Conservation (phyloP, 1,284 basidiomycete species). For the Ganoderma multipileum region DNA sequence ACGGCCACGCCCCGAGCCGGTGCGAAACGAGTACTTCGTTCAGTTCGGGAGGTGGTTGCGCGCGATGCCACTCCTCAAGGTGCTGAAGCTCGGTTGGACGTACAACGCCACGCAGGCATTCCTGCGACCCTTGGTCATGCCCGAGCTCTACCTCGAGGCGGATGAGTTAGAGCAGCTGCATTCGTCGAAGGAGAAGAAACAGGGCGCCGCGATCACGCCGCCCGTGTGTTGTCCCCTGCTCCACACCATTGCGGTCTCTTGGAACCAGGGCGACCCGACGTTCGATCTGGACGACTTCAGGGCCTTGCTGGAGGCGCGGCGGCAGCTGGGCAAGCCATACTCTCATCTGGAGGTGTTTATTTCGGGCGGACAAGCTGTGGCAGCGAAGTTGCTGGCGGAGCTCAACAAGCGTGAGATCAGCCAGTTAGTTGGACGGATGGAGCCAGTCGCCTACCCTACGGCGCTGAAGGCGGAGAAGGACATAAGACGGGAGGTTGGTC, state of each 20-base stretch:
- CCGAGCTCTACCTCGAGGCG: slow-evolving; percentile 25
- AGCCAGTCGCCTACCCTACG: slow-evolving; percentile 1
- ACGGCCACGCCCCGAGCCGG: neutral
- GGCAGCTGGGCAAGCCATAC: neutral
- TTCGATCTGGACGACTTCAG: neutral
- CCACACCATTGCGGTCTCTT: neutral
- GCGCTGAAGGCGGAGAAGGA: neutral
- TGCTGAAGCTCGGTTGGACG: slow-evolving; percentile 47
- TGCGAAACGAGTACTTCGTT: slow-evolving; percentile 35
- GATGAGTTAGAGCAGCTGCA: slow-evolving; percentile 28
- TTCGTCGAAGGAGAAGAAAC: neutral
- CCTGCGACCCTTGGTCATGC: slow-evolving; percentile 38
- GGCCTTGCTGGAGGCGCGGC: neutral
- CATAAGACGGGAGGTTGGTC: neutral
- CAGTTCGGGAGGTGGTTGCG: slow-evolving; percentile 50
- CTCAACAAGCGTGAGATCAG: neutral
- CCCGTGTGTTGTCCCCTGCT: slow-evolving; percentile 6
- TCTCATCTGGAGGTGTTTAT: neutral
- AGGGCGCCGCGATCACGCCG: neutral
- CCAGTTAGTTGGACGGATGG: slow-evolving; percentile 3
- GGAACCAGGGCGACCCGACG: neutral
- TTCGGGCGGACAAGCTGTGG: neutral
- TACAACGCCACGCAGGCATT: slow-evolving; percentile 42
- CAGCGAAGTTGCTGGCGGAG: neutral
- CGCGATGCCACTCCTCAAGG: slow-evolving; percentile 56